These are phyloP conservation scores for Paramecium caudatum DNA, from an alignment of 73 alveolate genomes.

Conservation along the genomic window DNA sequence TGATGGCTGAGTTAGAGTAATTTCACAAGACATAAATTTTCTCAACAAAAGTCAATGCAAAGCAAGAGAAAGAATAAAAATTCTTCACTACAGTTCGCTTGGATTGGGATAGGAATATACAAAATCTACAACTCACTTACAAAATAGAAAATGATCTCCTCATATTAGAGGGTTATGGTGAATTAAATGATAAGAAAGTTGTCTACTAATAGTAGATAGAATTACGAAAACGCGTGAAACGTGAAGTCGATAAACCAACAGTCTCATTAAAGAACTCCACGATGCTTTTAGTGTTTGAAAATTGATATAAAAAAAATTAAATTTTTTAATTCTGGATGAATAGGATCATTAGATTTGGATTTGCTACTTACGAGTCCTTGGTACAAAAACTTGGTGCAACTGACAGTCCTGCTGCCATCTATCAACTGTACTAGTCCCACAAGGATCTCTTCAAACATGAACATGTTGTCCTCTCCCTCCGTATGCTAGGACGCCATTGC, in stretches of 20 bases:
- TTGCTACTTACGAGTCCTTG: slow-evolving; percentile 61
- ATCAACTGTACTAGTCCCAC: background rate
- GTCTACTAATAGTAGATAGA: background rate
- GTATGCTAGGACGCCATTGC: slow-evolving; percentile 50
- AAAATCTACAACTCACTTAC: background rate
- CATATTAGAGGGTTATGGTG: background rate
- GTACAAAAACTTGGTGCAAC: background rate
- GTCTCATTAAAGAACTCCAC: too few species aligned
- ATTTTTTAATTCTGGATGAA: slow-evolving; percentile 52
- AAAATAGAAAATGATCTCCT: background rate
- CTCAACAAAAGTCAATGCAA: too few species aligned
- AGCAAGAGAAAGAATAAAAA: too few species aligned
- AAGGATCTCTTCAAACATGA: slow-evolving; percentile 40
- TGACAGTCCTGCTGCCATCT: background rate
- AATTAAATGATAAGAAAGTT: background rate
- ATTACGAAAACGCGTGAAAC: too few species aligned
- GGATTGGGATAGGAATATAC: background rate
- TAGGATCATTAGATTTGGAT: slow-evolving; percentile 56
- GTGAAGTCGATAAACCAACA: too few species aligned
- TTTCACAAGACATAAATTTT: too few species aligned
- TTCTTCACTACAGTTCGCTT: background rate
- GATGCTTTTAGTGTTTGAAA: background rate
- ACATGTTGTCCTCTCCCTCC: slow-evolving; percentile 1
- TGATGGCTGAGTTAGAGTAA: too few species aligned
- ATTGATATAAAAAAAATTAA: slow-evolving; percentile 4